Percentiles rank a stretch among this genome's conserved stretches.
phyloP scores from a whole-genome alignment of 2,329 filamentous ascomycete genomes.

The Diaporthe velutina region DNA sequence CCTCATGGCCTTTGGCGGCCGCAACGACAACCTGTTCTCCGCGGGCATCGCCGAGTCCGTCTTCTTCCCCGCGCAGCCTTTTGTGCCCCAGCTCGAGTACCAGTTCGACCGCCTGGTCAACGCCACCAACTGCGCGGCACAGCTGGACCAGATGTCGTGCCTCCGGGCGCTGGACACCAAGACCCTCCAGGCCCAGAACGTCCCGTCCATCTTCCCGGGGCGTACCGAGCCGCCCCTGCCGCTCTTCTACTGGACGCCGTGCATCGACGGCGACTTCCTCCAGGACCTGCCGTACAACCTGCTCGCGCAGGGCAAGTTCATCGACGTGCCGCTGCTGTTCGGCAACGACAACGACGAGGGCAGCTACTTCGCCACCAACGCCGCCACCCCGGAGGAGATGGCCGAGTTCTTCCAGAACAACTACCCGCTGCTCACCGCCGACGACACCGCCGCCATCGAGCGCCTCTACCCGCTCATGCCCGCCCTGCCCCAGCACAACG shows the following conservation, averaged over 20 bases:
- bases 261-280: constrained; percentile 61
- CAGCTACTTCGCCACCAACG: constrained; percentile 57
- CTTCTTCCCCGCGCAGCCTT: constrained; percentile 64
- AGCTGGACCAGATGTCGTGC: constrained; percentile 54
- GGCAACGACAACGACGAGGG: constrained; percentile 63
- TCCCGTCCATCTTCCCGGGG: constrained; percentile 55
- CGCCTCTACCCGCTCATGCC: constrained; percentile 54
- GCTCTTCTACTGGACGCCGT: constrained; percentile 65
- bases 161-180: constrained; percentile 53
- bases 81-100: constrained; percentile 59
- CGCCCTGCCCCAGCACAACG: constrained; percentile 52
- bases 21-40: constrained; percentile 59
- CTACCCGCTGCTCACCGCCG: constrained; percentile 57
- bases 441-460: constrained; percentile 52
- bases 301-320: constrained; percentile 61
- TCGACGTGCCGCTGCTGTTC: constrained; percentile 66
- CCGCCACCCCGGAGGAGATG: constrained; percentile 51
- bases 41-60: constrained; percentile 61
- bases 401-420: constrained; percentile 59
- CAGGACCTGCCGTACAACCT: constrained; percentile 56
- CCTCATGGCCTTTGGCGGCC: constrained; percentile 60
- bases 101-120: constrained; percentile 57
- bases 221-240: constrained; percentile 48
- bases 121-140: constrained; percentile 52
- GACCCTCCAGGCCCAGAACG: constrained; percentile 57